These are phyloP conservation scores for Tritrichomonas musculus DNA, from an alignment of 208 protist species.

Conservation along the genomic window DNA sequence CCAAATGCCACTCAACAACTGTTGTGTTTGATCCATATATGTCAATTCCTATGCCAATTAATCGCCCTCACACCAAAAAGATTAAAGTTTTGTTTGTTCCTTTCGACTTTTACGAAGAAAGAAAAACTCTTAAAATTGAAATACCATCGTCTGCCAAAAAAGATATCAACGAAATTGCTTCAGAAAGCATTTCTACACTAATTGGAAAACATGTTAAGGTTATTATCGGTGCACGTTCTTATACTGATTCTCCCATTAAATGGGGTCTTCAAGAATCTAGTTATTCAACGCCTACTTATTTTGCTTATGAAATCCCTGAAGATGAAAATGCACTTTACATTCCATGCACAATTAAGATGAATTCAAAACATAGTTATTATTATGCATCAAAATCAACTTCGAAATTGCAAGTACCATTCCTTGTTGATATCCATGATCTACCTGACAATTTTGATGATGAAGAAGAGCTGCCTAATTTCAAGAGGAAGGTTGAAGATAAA, in stretches of 20 bases:
- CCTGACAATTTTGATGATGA: no score
- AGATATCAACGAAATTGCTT: background rate
- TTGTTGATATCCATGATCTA: no score
- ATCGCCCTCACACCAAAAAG: background rate
- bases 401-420: no score
- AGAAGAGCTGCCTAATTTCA: no score
- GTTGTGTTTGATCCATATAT: conserved; percentile 33
- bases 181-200: no score
- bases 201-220: background rate
- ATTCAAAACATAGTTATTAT: no score
- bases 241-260: background rate
- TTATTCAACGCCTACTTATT: background rate
- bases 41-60: background rate
- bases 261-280: background rate
- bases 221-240: background rate
- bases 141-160: background rate
- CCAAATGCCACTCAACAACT: background rate
- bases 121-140: background rate
- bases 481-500: no score
- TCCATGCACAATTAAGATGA: no score
- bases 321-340: background rate
- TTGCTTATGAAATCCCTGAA: background rate
- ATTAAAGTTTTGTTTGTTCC: background rate
- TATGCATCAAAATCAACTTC: no score
- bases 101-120: background rate